A percentile compares a stretch with the other conserved stretches of the same genome.
Conservation (phyloP, 306 rosid species). For the Pueraria montana region DNA sequence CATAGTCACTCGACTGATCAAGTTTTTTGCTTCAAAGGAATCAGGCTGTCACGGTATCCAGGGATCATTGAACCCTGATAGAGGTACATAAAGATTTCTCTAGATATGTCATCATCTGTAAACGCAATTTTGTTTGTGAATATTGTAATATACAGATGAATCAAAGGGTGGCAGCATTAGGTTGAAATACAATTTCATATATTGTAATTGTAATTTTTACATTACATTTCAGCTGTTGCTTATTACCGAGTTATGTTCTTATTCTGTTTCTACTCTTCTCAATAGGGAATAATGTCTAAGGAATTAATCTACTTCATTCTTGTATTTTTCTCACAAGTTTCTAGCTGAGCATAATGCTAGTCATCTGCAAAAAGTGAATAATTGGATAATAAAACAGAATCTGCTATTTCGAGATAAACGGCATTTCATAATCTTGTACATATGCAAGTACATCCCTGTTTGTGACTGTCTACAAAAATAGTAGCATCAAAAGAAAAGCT, state of each 20-base stretch:
- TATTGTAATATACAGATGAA: constrained; percentile 64
- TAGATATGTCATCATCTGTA: constrained; percentile 51
- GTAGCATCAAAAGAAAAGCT: not conserved
- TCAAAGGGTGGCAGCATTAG: constrained; percentile 50
- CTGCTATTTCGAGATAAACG: not conserved
- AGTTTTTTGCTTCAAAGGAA: constrained; percentile 53
- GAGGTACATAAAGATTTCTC: constrained; percentile 48
- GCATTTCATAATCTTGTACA: not conserved
- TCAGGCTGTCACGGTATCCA: constrained; percentile 39
- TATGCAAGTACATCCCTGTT: not conserved
- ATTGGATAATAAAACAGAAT: not conserved
- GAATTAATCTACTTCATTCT: constrained; percentile 27
- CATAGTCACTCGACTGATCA: constrained; percentile 44
- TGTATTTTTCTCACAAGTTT: not conserved
- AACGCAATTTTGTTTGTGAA: constrained; percentile 61
- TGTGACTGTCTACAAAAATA: not conserved
- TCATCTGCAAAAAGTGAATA: not conserved
- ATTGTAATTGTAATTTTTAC: constrained; percentile 39
- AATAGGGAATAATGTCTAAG: constrained; percentile 5
- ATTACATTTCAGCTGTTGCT: constrained; percentile 36
- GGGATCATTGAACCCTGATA: constrained; percentile 40
- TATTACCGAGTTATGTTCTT: not conserved
- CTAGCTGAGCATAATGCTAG: not conserved
- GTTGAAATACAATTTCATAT: constrained; percentile 23
- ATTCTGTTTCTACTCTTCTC: constrained; percentile 8